Base-by-base conservation (phyloP, 306 rosid genomes). In the Cyclanthera cordifolia region DNA sequence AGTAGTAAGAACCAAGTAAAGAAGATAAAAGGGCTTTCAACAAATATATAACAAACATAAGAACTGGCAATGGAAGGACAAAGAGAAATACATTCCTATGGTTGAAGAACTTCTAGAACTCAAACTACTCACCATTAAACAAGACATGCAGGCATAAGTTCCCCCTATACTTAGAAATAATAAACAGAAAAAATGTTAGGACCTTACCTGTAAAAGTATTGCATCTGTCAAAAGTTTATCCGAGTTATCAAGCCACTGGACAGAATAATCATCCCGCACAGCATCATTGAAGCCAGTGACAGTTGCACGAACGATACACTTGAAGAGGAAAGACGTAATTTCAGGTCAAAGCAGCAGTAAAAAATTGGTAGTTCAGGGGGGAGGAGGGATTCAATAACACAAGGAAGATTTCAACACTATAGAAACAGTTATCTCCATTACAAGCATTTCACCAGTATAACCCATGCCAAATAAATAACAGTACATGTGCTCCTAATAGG, bases 301-400 rank as follows among this genome's bases (percentile, higher is more conserved):
- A 28, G 85, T 79, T 54, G 95, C 96, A 76, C 89, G 91, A 69
- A 89, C 95, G 77, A 79, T 63, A 80, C 98, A 92, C 97, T 90
- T 57, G 77, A 76, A 41, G 83, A 59, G 66, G 68, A 82, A 73
- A 79, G 46, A 79, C 45, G 5, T 34, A 5, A 5, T 34, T 64
- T 64, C 52, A 64, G 25, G 7, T 64, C 34, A 64, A n/a, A 64
- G 37, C 19, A 43, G 53, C 13, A 20, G 49, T 19, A 39, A 20
- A 19, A 60, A 0, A 1, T 34, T 39, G 32, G 32, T 12, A n/a
- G 69, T 17, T 61, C 14, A 19, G 19, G 28, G 50, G 32, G 32
- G 46, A 37, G 8, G 25, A 37, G 51, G 28, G 68, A 61, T 32
- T 20, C 68, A 61, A 61, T 34, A 48, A 34, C 68, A 61, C 49